A percentile compares a stretch with the other conserved stretches of the same genome.
phyloP scores from a whole-genome alignment of 768 basidiomycete genomes.

The Lactarius vividus region DNA sequence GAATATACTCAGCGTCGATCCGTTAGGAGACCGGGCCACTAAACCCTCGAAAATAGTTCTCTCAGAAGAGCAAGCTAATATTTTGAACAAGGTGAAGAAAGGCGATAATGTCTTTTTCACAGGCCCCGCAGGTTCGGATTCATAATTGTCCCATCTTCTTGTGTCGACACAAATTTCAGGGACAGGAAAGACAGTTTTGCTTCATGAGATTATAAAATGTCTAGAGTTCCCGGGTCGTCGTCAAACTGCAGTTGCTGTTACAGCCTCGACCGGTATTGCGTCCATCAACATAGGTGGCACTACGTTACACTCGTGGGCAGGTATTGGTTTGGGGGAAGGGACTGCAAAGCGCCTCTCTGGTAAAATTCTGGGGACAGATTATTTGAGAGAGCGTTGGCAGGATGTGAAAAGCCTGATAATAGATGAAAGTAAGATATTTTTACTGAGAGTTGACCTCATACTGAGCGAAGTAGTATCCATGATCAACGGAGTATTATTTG shows the following conservation, averaged over 20 bases:
- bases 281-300: slow-evolving; percentile 79
- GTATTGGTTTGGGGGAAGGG: slow-evolving; percentile 72
- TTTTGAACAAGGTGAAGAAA: slow-evolving; percentile 52
- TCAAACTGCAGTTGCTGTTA: slow-evolving; percentile 52
- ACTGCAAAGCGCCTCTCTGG: slow-evolving; percentile 49
- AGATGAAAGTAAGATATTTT: slow-evolving; percentile 66
- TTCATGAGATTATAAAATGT: slow-evolving; percentile 66
- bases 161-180: slow-evolving; percentile 36
- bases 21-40: neutral
- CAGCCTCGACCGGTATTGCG: slow-evolving; percentile 78
- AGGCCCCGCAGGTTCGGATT: slow-evolving; percentile 67
- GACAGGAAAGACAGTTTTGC: slow-evolving; percentile 81
- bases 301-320: slow-evolving; percentile 82
- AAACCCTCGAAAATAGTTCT: slow-evolving; percentile 35
- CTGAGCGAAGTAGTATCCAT: slow-evolving; percentile 66
- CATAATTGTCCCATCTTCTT: neutral
- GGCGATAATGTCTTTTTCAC: slow-evolving; percentile 80
- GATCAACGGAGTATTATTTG: slow-evolving; percentile 78
- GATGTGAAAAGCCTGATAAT: slow-evolving; percentile 62
- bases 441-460: neutral
- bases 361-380: slow-evolving; percentile 48
- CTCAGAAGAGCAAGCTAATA: slow-evolving; percentile 51
- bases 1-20: neutral
- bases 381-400: slow-evolving; percentile 55
- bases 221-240: slow-evolving; percentile 35